Percentiles rank a stretch among this genome's conserved stretches.
These are phyloP conservation scores for Penicillium brasilianum DNA, from an alignment of 2,329 filamentous ascomycete genomes.

Conservation along the genomic window DNA sequence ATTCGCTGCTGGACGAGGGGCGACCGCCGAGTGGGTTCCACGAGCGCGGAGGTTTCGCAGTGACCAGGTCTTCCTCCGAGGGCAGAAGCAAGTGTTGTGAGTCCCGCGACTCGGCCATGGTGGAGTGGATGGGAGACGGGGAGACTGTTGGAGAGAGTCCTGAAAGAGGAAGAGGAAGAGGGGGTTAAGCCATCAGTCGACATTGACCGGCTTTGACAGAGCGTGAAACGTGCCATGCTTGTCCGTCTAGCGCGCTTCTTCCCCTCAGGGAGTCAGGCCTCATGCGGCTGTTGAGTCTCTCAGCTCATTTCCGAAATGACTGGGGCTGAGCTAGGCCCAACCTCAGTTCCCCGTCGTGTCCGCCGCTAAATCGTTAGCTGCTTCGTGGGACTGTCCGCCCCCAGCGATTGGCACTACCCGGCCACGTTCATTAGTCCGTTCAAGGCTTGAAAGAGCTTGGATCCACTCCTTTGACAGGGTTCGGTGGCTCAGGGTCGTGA, in stretches of 20 bases:
- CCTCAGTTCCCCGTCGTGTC: background rate
- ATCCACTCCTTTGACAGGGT: background rate
- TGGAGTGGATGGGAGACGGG: background rate
- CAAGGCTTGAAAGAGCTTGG: no score
- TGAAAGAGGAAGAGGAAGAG: no score
- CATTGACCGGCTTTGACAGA: background rate
- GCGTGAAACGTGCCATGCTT: background rate
- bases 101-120: slow-evolving; percentile 26
- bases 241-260: background rate
- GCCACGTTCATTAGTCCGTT: background rate
- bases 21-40: slow-evolving; percentile 28
- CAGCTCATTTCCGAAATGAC: background rate
- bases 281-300: background rate
- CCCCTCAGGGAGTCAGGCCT: background rate
- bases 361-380: slow-evolving; percentile 1
- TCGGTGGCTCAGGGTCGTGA: background rate
- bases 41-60: slow-evolving; percentile 19
- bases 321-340: background rate
- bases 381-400: background rate
- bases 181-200: background rate
- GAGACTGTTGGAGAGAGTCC: background rate
- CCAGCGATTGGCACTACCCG: background rate
- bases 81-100: slow-evolving; percentile 24
- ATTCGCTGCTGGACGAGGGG: slow-evolving; percentile 13
- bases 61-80: slow-evolving; percentile 19